Evolutionary conservation across 441 rosid species (phyloP).

Genomic region (Populus hybrid): DNA sequence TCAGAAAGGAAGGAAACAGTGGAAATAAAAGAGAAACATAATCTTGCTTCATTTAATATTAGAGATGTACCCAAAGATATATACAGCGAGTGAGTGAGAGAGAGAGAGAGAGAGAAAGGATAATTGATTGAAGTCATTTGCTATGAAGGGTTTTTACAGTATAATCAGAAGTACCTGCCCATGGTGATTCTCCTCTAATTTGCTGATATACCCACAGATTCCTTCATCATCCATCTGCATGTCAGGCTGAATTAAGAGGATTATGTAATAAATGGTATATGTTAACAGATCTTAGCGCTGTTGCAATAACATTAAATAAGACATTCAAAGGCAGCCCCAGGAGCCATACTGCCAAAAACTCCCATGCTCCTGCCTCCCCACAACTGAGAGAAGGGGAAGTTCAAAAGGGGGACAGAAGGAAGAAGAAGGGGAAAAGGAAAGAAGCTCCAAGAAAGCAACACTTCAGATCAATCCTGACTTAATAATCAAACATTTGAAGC

Average conservation of each 20-base stretch:
- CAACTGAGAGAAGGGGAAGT: background rate
- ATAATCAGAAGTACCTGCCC: constrained; percentile 55
- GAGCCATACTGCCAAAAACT: no score
- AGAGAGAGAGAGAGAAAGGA: background rate
- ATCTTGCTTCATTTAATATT: no score
- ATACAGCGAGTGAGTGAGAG: no score
- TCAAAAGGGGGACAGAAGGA: background rate
- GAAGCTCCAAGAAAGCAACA: background rate
- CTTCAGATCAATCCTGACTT: background rate
- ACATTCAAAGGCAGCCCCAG: background rate
- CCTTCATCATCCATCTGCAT: constrained; percentile 56
- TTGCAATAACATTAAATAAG: constrained; percentile 6
- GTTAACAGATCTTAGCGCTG: background rate
- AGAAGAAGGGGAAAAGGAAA: background rate
- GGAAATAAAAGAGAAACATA: background rate
- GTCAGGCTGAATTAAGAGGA: no score
- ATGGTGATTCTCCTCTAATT: constrained; percentile 52
- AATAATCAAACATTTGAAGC: constrained; percentile 3
- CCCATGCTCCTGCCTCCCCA: background rate
- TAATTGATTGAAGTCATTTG: background rate
- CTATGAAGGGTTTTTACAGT: constrained; percentile 2
- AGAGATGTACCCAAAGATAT: no score
- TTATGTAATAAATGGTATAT: constrained; percentile 21
- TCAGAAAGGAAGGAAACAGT: constrained; percentile 12
- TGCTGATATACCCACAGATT: constrained; percentile 51